Conservation (phyloP, 2,329 filamentous ascomycete genomes). For the Tolypocladium tundrense region DNA sequence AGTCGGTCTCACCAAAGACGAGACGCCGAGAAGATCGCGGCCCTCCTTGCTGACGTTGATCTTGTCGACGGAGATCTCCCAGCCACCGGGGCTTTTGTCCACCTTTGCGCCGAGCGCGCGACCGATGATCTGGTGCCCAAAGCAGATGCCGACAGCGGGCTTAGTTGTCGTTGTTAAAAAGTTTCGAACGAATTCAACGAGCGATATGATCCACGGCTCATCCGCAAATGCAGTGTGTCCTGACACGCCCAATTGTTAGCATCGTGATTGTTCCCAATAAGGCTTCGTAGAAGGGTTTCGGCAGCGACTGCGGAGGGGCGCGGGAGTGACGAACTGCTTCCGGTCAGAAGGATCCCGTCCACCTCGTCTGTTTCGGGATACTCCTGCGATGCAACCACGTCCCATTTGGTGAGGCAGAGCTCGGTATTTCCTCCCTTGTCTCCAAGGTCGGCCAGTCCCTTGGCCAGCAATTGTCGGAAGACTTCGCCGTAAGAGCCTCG, state of each 20-base stretch:
- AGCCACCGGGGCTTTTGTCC: conserved; percentile 24
- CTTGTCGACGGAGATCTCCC: conserved; percentile 31
- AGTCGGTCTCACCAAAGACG: conserved; percentile 11
- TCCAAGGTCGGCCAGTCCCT: conserved; percentile 13
- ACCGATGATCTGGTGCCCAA: conserved; percentile 34
- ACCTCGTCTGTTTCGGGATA: conserved; percentile 16
- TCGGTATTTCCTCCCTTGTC: conserved; percentile 8
- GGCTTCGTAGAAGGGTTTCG: neutral
- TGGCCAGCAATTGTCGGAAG: conserved; percentile 16
- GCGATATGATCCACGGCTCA: conserved; percentile 27
- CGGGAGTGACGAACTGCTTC: conserved; percentile 18
- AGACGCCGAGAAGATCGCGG: conserved; percentile 20
- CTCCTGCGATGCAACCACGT: conserved; percentile 16
- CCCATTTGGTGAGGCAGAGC: conserved; percentile 17
- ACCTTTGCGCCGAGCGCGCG: conserved; percentile 28
- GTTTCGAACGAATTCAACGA: conserved; percentile 23
- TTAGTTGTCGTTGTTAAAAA: conserved; percentile 14
- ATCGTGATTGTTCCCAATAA: neutral
- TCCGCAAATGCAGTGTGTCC: conserved; percentile 26
- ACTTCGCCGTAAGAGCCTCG: conserved; percentile 20
- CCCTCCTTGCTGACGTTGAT: conserved; percentile 26
- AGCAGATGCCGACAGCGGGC: conserved; percentile 33
- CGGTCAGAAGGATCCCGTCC: conserved; percentile 20
- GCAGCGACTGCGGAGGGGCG: neutral
- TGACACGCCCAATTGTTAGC: conserved; percentile 3